phyloP scores from a whole-genome alignment of 2,329 filamentous ascomycete species.

The Aspergillus sp. region DNA sequence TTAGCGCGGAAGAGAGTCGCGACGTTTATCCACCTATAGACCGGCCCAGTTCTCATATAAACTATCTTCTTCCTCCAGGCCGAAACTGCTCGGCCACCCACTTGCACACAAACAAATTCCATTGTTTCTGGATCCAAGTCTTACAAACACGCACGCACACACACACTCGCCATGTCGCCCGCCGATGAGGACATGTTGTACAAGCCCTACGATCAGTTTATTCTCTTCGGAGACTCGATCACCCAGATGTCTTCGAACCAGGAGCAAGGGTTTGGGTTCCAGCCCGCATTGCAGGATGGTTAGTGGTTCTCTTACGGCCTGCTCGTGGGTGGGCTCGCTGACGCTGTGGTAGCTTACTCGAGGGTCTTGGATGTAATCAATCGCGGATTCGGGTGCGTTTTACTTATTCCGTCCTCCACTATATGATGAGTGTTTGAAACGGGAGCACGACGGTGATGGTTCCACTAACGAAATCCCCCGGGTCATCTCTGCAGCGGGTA shows the following conservation, averaged over 20 bases:
- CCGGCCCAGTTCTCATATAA: background rate
- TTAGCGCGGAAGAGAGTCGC: background rate
- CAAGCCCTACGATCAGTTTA: constrained; percentile 65
- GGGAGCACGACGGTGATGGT: background rate
- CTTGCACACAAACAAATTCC: too few species aligned
- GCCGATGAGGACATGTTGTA: constrained; percentile 14
- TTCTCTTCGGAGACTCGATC: constrained; percentile 90
- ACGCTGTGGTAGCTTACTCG: constrained; percentile 60
- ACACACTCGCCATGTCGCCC: background rate
- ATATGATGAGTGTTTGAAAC: background rate
- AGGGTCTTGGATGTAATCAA: constrained; percentile 84
- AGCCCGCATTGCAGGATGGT: constrained; percentile 70
- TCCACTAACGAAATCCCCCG: background rate
- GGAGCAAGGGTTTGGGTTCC: constrained; percentile 70
- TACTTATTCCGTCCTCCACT: background rate
- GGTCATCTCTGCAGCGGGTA: constrained; percentile 60
- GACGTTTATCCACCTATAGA: constrained; percentile 7
- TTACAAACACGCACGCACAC: too few species aligned
- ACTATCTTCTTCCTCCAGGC: background rate
- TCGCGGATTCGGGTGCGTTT: constrained; percentile 67
- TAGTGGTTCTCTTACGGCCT: constrained; percentile 28
- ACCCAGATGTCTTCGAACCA: constrained; percentile 67
- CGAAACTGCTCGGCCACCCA: too few species aligned
- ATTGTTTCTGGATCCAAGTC: too few species aligned
- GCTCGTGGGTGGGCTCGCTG: constrained; percentile 11